These are phyloP conservation scores for Camellia oleifera DNA, from an alignment of 179 eudicot genomes.

Conservation along the genomic window DNA sequence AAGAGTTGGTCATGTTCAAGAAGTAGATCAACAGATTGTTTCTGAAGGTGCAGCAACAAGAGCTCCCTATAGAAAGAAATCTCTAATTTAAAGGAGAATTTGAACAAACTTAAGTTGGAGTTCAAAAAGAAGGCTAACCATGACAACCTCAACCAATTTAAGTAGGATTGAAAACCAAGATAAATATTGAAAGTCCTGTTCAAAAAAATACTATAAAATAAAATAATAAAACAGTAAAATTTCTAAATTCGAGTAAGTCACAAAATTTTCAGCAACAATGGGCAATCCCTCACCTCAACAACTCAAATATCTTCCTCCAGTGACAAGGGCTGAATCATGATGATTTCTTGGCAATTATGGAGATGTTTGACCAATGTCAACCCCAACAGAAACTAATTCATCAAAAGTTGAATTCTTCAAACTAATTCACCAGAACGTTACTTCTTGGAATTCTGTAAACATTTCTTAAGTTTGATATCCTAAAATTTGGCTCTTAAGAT, in stretches of 20 bases:
- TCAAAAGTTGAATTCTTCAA: not conserved
- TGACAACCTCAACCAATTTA: not conserved
- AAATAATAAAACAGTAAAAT: not conserved
- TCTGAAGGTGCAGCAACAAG: slow-evolving; percentile 79
- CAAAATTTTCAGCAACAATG: slow-evolving; percentile 10
- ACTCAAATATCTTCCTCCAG: not conserved
- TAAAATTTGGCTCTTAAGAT: slow-evolving; percentile 60
- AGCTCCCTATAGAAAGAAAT: slow-evolving; percentile 60
- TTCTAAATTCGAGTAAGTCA: slow-evolving; percentile 14
- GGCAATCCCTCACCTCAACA: not conserved
- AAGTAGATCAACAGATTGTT: slow-evolving; percentile 88
- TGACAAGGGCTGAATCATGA: not conserved
- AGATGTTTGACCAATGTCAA: not conserved
- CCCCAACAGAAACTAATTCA: not conserved
- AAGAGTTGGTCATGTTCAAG: slow-evolving; percentile 84
- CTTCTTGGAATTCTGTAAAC: slow-evolving; percentile 2
- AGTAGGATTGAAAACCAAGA: not conserved
- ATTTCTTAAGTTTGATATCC: slow-evolving; percentile 32
- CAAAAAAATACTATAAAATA: not conserved
- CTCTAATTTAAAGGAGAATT: slow-evolving; percentile 37
- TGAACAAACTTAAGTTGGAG: slow-evolving; percentile 65
- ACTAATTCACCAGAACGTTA: not conserved
- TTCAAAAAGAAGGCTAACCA: slow-evolving; percentile 53
- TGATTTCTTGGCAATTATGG: not conserved
- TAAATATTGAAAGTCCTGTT: not conserved